Evolutionary conservation across 768 basidiomycete species (phyloP).

Genomic region (Leucocoprinus birnbaumii): DNA sequence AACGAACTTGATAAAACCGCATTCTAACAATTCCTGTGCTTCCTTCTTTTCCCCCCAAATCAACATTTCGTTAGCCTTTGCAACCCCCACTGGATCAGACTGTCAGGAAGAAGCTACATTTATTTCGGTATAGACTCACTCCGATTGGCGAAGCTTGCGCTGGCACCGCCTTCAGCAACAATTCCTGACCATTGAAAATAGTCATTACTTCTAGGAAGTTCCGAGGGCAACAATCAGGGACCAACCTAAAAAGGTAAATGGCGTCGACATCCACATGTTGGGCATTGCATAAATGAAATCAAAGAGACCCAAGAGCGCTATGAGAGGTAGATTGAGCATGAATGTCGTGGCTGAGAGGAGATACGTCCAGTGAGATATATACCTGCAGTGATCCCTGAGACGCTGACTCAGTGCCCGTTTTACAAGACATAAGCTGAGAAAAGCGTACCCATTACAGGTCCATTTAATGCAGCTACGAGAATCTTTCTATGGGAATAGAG

Average conservation of each 20-base stretch:
- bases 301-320: conserved; percentile 68
- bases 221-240: background rate
- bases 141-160: conserved; percentile 63
- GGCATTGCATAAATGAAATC: conserved; percentile 73
- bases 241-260: conserved; percentile 64
- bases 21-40: conserved; percentile 52
- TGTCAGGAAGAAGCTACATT: background rate
- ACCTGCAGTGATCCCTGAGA: conserved; percentile 68
- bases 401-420: background rate
- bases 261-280: conserved; percentile 57
- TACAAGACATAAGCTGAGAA: background rate
- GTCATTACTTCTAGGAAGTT: background rate
- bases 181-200: conserved; percentile 49
- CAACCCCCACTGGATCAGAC: conserved; percentile 55
- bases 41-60: conserved; percentile 67
- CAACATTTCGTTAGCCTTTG: conserved; percentile 69
- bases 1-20: conserved; percentile 64
- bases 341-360: background rate
- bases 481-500: conserved; percentile 69
- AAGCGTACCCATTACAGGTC: conserved; percentile 67
- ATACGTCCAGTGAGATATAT: no score
- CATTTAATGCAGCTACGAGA: conserved; percentile 69
- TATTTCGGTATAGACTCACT: conserved; percentile 35
- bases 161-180: conserved; percentile 66
- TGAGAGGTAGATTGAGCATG: background rate